Evolutionary conservation across 2,329 filamentous ascomycete genomes (phyloP), one percentile per base, ranked within the genome.

Genomic region (Paecilomyces variotii): DNA sequence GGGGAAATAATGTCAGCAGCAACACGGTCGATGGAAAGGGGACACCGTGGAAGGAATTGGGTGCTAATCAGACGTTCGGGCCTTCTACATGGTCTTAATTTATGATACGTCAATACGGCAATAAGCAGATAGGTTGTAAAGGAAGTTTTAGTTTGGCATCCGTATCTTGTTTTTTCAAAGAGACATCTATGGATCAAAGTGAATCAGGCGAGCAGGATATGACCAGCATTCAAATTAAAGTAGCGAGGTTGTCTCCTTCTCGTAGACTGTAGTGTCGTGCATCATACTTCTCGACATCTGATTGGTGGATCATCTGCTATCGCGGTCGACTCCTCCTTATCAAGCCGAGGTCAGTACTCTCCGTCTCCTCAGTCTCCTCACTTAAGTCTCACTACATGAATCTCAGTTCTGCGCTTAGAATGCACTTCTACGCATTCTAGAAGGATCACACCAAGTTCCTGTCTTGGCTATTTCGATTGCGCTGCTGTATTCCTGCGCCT

Each of bases 21-120:
- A 57, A 63, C 0, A 79, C 77, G 1, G 76, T 76, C 1, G 78
- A 80, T 62, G 74, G 72, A 0, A 65, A 67, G 56, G 76, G 76
- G 5, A 73, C 70, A 2, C 71, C 72, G 3, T 73, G 67, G 60
- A 69, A 67, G n/a, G 30, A 55, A 25, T 54, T 60, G 12, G 55
- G 55, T 19, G 26, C 39, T 12, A 60, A 55, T 57, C 55, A 55
- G 19, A 60, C 56, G 12, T 60, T 60, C 39, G 58, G 58, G 24
- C 58, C 58, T 6, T 4, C 19, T 11, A 32, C 24, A 1, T 57
- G 58, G 58, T 57, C 56, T 6, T 60, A 27, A 45, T 45, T n/a
- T 45, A 9, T 45, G n/a, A 24, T 9, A 19, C 19, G 19, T 19
- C 19, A 19, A 19, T 19, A 19, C 19, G 32, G 32, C 10, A 34